Evolutionary conservation across 768 basidiomycete species (phyloP), one percentile per base, ranked within the genome.

Genomic region (Pholiota molesta): DNA sequence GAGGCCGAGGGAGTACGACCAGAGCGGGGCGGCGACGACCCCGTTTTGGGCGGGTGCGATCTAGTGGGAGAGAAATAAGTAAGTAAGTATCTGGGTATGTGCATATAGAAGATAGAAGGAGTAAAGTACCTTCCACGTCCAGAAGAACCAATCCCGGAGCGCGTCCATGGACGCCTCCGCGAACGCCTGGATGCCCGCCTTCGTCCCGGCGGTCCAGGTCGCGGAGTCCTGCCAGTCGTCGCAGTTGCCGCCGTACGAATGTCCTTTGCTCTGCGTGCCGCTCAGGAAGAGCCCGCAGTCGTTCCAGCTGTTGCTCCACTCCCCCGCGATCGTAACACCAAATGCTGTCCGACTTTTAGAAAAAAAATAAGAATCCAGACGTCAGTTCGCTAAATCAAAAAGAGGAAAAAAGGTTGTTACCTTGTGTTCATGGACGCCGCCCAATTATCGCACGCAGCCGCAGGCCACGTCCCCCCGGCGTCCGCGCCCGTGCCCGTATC

Each of bases 271-370:
- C 9, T 60, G 59, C 8, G 69, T 68, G 9, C 77, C 77, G 2
- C 45, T 69, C 10, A 79, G 63, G 66, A 71, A 76, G 7, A 76
- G 65, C 17, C 69, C 89, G 67, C 91, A 92, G 57, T 85, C 80
- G 67, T 90, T 92, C 72, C 78, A 80, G 13, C 85, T 90, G n/a
- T 83, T 81, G 64, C 89, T 89, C 73, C 86, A 95, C 75, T 96
- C 94, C 47, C 92, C 94, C 1, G 89, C 88, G 42, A 88, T 68
- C 16, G 88, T 87, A 45, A 94, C 75, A 14, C 94, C 94, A 69
- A 92, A 93, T 3, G 69, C 63, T 44, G 65, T 67, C 68, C 79
- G 71, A 62, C 81, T 83, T n/a, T n/a, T n/a, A n/a, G n/a, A 66
- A 10, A 28, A 19, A 60, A 4, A 7, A 55, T 14, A 26, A 5